Conservation (phyloP, 75 land plant species). For the Sequoia sempervirens region DNA sequence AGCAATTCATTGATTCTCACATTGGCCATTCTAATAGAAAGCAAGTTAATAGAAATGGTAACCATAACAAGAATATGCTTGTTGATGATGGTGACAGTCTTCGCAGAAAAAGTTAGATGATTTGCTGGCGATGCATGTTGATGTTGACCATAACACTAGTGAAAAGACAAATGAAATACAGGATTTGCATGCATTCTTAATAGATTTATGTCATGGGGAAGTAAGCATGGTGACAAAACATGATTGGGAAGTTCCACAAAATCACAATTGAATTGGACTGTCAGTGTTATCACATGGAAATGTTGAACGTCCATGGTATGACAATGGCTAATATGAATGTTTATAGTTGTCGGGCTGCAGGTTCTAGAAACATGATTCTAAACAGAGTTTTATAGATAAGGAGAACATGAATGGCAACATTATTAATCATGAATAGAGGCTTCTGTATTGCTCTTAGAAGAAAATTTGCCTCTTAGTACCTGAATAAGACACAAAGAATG, state of each 20-base stretch:
- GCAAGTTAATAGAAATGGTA: no score
- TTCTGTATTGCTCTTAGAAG: neutral
- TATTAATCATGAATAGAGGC: neutral
- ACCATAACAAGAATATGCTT: no score
- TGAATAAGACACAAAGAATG: neutral
- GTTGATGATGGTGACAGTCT: no score
- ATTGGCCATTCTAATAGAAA: no score
- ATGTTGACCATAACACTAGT: no score
- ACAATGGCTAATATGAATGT: neutral
- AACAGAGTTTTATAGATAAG: neutral
- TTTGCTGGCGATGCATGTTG: no score
- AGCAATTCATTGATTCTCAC: no score
- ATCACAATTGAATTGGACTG: neutral
- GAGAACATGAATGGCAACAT: neutral
- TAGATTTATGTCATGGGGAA: neutral
- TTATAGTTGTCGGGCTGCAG: neutral
- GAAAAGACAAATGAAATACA: no score
- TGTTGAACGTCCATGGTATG: neutral
- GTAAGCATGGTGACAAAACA: neutral
- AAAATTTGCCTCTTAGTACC: neutral
- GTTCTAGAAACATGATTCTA: neutral
- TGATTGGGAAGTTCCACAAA: neutral
- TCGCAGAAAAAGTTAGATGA: no score
- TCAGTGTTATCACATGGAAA: neutral
- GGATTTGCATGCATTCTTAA: no score